Evolutionary conservation across 768 basidiomycete species (phyloP).

Genomic region (Lactifluus echinatus): DNA sequence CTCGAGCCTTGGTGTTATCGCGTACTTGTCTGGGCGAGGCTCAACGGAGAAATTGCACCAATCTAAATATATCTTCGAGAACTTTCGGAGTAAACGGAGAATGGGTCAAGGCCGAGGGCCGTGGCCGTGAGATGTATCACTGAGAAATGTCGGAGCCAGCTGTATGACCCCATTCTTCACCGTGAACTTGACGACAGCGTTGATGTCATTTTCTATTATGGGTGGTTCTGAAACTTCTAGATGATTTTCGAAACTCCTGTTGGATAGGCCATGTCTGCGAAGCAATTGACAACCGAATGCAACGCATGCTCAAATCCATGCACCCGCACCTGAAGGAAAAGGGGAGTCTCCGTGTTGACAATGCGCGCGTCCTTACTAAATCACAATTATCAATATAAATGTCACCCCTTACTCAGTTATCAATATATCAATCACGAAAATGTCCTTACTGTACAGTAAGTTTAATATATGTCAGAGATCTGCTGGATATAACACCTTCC

Average conservation of each 20-base stretch:
- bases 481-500: slow-evolving; percentile 32
- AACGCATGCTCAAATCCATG: background rate
- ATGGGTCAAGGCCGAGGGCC: slow-evolving; percentile 39
- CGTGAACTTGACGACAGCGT: slow-evolving; percentile 39
- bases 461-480: background rate
- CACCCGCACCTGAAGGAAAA: slow-evolving; percentile 73
- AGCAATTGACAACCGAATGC: background rate
- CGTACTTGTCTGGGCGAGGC: slow-evolving; percentile 29
- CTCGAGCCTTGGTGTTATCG: slow-evolving; percentile 42
- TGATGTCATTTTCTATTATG: slow-evolving; percentile 35
- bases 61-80: slow-evolving; percentile 35
- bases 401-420: background rate
- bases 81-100: slow-evolving; percentile 54
- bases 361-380: slow-evolving; percentile 57
- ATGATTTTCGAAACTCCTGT: slow-evolving; percentile 56
- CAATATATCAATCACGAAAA: slow-evolving; percentile 50
- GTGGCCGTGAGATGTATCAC: slow-evolving; percentile 48
- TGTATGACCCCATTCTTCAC: slow-evolving; percentile 53
- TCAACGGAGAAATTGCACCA: slow-evolving; percentile 28
- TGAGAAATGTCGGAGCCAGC: slow-evolving; percentile 64
- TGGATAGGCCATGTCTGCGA: slow-evolving; percentile 55
- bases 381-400: slow-evolving; percentile 2
- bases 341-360: slow-evolving; percentile 51
- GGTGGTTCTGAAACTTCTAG: slow-evolving; percentile 41
- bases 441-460: slow-evolving; percentile 49